Evolutionary conservation across 306 rosid species (phyloP), one percentile per base, ranked within the genome.

Genomic region (Fagus sylvatica): DNA sequence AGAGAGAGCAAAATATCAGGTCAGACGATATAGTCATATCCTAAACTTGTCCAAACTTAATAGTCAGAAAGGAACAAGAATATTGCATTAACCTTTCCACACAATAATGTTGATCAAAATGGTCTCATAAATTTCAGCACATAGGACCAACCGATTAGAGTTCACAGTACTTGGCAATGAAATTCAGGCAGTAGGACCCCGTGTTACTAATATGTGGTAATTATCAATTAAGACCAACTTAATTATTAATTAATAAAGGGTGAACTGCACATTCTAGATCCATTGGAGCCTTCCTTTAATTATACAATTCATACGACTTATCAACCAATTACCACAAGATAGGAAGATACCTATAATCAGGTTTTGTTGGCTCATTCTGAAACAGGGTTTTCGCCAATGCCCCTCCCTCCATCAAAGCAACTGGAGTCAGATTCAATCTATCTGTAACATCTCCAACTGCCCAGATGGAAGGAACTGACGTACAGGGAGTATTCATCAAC

Each of bases 401-500:
- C 74, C 82, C 79, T 78, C 98, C 99, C 84, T 93, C 99, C 99
- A 96, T 96, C 88, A 96, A 87, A 88, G 99, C 99, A 84, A 96
- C 91, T 15, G 99, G 99, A 70, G 99, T 96, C 75, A 96, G 97
- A 85, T 96, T 96, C 66, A 96, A 37, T 81, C 99, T 90, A 75
- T 90, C 89, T 39, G 99, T 96, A 78, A 85, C 99, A 87, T 96
- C 99, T 82, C 99, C 99, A 65, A 96, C 88, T 4, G 99, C 99
- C 97, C 96, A 96, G 71, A 96, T 88, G 55, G 99, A 96, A 84
- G 98, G 91, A 83, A 96, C 96, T 7, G 97, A 85, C 74, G 99
- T 90, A 56, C 82, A n/a, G 85, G 71, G 99, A 96, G 89, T 90
- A 96, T 74, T 91, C 98, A 90, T 93, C 90, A 46, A 96, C 99